phyloP scores from a whole-genome alignment of 306 rosid species.

The Lagenaria siceraria region DNA sequence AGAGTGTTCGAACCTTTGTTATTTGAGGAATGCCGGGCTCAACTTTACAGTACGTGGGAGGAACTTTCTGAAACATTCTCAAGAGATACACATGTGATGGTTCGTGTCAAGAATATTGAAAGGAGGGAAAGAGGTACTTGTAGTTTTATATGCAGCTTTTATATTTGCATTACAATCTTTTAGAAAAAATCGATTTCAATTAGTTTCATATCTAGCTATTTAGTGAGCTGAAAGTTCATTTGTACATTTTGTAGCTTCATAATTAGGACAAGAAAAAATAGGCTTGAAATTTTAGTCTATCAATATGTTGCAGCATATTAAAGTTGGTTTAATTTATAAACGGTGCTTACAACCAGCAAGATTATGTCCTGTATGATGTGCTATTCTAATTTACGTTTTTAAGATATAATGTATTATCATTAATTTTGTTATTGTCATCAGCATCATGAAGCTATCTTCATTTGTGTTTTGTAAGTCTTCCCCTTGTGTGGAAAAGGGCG shows the following conservation, averaged over 20 bases:
- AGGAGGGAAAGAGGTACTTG: slow-evolving; percentile 86
- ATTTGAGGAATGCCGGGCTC: slow-evolving; percentile 98
- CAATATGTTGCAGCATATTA: not conserved
- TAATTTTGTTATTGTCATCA: not conserved
- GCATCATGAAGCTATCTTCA: not conserved
- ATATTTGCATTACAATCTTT: slow-evolving; percentile 4
- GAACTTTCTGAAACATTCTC: slow-evolving; percentile 71
- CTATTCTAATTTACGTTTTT: not conserved
- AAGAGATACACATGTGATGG: slow-evolving; percentile 80
- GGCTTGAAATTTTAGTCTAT: not conserved
- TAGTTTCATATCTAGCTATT: not conserved
- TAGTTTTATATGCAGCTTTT: not conserved
- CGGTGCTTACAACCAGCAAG: not conserved
- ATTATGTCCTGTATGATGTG: not conserved
- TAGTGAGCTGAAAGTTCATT: not conserved
- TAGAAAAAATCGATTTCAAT: not conserved
- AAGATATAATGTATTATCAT: not conserved
- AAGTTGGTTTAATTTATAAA: not conserved
- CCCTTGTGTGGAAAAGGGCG: not conserved
- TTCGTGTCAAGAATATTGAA: slow-evolving; percentile 76
- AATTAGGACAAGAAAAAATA: not conserved
- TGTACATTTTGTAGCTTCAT: not conserved
- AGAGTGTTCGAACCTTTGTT: slow-evolving; percentile 93
- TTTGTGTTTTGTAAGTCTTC: not conserved
- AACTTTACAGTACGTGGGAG: slow-evolving; percentile 95